Base-by-base conservation (phyloP, 2,329 filamentous ascomycete genomes). In the Hypoxylon sp. region DNA sequence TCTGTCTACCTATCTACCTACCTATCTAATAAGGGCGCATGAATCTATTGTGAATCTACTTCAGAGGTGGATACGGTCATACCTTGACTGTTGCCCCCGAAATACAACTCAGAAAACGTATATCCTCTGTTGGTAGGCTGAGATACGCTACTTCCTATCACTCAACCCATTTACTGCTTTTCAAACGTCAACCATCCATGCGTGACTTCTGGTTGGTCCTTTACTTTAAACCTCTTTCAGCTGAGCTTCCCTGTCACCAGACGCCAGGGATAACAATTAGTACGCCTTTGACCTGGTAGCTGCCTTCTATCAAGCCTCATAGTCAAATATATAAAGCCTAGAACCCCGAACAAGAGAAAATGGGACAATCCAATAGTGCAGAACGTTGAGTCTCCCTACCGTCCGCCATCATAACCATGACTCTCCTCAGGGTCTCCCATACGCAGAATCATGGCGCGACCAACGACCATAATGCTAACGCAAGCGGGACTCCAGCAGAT, bases 321-420 rank as follows among this genome's bases (percentile, higher is more conserved):
- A 25, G 11, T 31, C 30, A 34, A 27, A 25, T 64, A 65, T 65
- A 66, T 25, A 63, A 58, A 45, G 35, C 15, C 52, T 17, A 9
- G 25, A 19, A 23, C n/a, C 41, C 37, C 32, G 41, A 40, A 25
- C 23, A 47, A 23, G 44, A 41, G 34, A 61, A 23, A 25, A 66
- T 66, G 65, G 57, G 57, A 15, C 51, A 59, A 32, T 38, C 47
- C 40, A 32, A 42, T 12, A 56, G 23, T 44, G n/a, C 40, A 58
- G 44, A 59, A 55, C 56, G 61, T 64, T 65, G 53, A 56, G 60
- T 63, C 50, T 56, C 51, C 50, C 61, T 42, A 30, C 57, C 46
- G 53, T 35, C 53, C 30, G 9, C 41, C 20, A 41, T 47, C 42
- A 40, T 54, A 54, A 62, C 21, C 38, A 69, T 69, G 67, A 66